phyloP scores from a whole-genome alignment of 129 eudicot genomes.

The Pseudognaphalium luteoalbum region DNA sequence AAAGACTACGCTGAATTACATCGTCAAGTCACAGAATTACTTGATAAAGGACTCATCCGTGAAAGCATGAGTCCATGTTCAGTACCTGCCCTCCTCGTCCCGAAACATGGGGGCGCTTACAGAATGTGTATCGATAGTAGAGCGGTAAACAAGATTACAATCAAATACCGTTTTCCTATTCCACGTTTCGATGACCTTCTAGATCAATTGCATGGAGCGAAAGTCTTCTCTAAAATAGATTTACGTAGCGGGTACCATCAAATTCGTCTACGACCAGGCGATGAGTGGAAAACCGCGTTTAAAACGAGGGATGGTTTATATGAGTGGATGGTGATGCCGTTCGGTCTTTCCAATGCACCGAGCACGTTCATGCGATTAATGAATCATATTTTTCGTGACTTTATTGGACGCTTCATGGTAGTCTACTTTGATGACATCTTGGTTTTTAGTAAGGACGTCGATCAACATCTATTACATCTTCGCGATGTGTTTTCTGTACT shows the following conservation, averaged over 20 bases:
- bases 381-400: too few species aligned
- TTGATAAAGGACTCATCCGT: neutral
- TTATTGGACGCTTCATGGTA: too few species aligned
- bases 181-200: neutral
- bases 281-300: too few species aligned
- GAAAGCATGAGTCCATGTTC: conserved; percentile 3
- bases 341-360: too few species aligned
- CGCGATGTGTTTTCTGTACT: neutral
- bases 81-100: neutral
- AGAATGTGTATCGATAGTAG: neutral
- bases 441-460: neutral
- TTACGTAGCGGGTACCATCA: too few species aligned
- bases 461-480: neutral
- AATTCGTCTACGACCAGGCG: neutral
- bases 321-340: too few species aligned
- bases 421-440: neutral
- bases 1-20: neutral
- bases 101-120: neutral
- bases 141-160: neutral
- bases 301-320: too few species aligned
- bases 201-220: neutral
- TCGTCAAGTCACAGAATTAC: neutral
- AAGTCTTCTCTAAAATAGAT: neutral
- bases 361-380: too few species aligned
- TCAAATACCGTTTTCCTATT: neutral